phyloP scores from a whole-genome alignment of 805 yeast species.

The Wickerhamiella australiensis region DNA sequence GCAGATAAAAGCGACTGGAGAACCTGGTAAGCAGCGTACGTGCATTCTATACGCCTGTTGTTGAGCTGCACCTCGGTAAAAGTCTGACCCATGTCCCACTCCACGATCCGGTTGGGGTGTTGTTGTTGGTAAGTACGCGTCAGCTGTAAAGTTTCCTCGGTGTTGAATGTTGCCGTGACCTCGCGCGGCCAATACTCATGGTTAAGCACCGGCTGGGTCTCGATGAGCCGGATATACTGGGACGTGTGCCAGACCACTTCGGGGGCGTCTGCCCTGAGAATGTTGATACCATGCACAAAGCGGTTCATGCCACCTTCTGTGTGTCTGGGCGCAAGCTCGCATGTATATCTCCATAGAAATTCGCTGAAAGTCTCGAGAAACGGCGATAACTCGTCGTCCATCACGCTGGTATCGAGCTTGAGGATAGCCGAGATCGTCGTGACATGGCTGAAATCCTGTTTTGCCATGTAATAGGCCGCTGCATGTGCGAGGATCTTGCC shows the following conservation, averaged over 20 bases:
- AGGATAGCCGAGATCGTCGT: neutral
- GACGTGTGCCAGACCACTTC: neutral
- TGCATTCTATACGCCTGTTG: neutral
- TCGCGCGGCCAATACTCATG: neutral
- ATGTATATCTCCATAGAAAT: neutral
- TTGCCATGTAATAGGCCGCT: neutral
- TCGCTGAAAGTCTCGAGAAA: slow-evolving; percentile 5
- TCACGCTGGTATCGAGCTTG: neutral
- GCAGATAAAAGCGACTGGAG: neutral
- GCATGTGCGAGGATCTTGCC: neutral
- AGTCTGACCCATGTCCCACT: neutral
- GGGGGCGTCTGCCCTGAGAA: neutral
- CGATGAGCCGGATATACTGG: neutral
- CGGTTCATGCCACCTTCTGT: neutral
- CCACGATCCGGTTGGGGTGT: neutral
- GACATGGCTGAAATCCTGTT: neutral
- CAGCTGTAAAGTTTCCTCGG: neutral
- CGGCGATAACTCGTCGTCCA: slow-evolving; percentile 4
- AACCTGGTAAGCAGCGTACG: neutral
- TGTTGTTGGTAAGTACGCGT: neutral
- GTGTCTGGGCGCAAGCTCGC: neutral
- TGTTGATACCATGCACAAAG: slow-evolving; percentile 1
- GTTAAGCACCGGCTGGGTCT: neutral
- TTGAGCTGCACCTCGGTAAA: neutral
- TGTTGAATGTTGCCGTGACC: neutral